Conservation (phyloP, 2,329 filamentous ascomycete genomes). For the Verruconis gallopava region DNA sequence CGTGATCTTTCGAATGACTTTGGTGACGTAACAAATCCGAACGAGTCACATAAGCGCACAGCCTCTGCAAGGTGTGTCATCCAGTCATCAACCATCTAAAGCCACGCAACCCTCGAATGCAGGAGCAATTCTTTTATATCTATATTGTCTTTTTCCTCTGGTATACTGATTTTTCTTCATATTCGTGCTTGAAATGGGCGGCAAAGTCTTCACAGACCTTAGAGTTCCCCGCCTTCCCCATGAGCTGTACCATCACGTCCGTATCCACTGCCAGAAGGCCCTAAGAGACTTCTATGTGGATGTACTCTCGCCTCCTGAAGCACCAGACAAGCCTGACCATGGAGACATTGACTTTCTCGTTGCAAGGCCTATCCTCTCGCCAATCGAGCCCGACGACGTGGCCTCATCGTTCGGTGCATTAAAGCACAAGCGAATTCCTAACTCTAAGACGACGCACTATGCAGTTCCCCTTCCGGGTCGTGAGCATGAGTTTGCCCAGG, state of each 20-base stretch:
- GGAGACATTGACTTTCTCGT: slow-evolving; percentile 67
- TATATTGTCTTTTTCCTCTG: no score
- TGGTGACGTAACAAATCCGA: no score
- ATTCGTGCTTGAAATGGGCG: slow-evolving; percentile 11
- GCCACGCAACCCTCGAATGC: no score
- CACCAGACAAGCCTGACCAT: slow-evolving; percentile 51
- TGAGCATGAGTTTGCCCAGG: slow-evolving; percentile 38
- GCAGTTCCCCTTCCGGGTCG: slow-evolving; percentile 43
- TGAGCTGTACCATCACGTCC: background rate
- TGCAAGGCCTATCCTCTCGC: slow-evolving; percentile 14
- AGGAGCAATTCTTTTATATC: no score
- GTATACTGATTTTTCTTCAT: no score
- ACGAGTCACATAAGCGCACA: no score
- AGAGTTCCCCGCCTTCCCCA: slow-evolving; percentile 5
- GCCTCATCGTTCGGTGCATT: slow-evolving; percentile 34
- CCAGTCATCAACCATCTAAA: no score
- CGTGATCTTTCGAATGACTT: no score
- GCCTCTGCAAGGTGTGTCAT: no score
- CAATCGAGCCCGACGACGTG: slow-evolving; percentile 21
- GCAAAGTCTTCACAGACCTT: slow-evolving; percentile 9
- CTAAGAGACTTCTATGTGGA: slow-evolving; percentile 5
- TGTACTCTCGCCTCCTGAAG: slow-evolving; percentile 18
- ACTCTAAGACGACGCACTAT: slow-evolving; percentile 24
- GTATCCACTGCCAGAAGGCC: background rate
- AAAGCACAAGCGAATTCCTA: slow-evolving; percentile 11